A percentile compares a stretch with the other conserved stretches of the same genome.
Conservation (phyloP, 345 rosid genomes). For the Ceriops tagal region DNA sequence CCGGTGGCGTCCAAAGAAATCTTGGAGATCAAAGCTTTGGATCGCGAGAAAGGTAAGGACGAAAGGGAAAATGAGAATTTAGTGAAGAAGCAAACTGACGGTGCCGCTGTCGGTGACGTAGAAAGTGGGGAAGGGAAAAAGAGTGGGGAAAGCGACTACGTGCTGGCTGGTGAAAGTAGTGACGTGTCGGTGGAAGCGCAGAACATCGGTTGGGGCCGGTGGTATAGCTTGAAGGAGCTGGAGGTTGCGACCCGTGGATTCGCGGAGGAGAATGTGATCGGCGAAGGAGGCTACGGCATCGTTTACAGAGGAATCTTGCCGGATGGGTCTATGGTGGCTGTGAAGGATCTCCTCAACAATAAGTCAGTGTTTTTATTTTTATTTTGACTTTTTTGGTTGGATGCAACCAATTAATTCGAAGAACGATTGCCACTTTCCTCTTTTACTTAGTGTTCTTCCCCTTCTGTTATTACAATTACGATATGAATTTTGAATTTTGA, state of each 20-base stretch:
- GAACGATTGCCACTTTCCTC: not conserved
- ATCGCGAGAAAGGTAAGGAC: slow-evolving; percentile 20
- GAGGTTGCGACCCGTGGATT: slow-evolving; percentile 83
- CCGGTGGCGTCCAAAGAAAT: slow-evolving; percentile 74
- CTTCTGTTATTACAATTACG: not conserved
- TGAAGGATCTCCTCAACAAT: slow-evolving; percentile 82
- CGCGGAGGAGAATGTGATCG: slow-evolving; percentile 71
- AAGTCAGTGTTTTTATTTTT: slow-evolving; percentile 46
- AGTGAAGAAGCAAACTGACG: slow-evolving; percentile 15
- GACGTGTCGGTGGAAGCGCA: slow-evolving; percentile 48
- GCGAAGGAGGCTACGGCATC: slow-evolving; percentile 95
- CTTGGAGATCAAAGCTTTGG: slow-evolving; percentile 56
- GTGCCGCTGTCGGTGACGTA: not conserved
- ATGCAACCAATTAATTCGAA: not conserved
- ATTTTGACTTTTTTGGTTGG: not conserved
- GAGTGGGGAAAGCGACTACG: slow-evolving; percentile 34
- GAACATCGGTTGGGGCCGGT: slow-evolving; percentile 88
- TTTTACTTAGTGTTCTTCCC: not conserved
- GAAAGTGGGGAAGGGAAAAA: slow-evolving; percentile 6
- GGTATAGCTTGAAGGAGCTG: slow-evolving; percentile 83
- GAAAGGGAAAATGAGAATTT: slow-evolving; percentile 17
- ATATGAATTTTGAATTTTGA: not conserved
- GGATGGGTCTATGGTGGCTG: slow-evolving; percentile 83
- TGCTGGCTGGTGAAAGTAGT: slow-evolving; percentile 41
- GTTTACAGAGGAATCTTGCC: slow-evolving; percentile 69